Evolutionary conservation across 1,284 basidiomycete genomes (phyloP).

Genomic region (Marasmius sp.): DNA sequence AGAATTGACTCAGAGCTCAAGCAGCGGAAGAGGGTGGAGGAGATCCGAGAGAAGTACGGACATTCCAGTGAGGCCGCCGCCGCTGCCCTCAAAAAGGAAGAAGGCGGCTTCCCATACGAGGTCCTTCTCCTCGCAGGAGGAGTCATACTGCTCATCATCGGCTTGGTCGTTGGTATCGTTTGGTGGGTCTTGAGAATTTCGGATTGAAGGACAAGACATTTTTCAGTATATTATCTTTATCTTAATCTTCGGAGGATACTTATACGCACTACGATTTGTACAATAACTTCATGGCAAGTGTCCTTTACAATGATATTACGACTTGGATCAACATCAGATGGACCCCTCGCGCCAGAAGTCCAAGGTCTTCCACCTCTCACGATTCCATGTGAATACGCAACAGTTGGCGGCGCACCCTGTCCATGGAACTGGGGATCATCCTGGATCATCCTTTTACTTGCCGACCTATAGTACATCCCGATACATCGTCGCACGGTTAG

Average conservation of each 20-base stretch:
- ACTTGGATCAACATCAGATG: too few relatives aligned
- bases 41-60: conserved; percentile 21
- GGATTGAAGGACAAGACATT: neutral
- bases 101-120: neutral
- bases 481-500: too few relatives aligned
- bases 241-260: neutral
- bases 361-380: too few relatives aligned
- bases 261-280: neutral
- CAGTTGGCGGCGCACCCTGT: too few relatives aligned
- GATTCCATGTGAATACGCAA: too few relatives aligned
- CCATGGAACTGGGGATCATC: too few relatives aligned
- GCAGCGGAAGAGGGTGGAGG: conserved; percentile 43
- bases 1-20: conserved; percentile 37
- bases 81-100: neutral
- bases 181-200: neutral
- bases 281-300: neutral
- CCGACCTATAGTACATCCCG: too few relatives aligned
- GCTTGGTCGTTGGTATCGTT: neutral
- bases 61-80: neutral
- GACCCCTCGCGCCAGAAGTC: too few relatives aligned
- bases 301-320: neutral
- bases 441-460: too few relatives aligned
- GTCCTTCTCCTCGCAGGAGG: neutral
- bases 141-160: neutral
- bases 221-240: neutral